These are phyloP conservation scores for Tolypocladium capitatum DNA, from an alignment of 2,329 filamentous ascomycete genomes.

Conservation along the genomic window DNA sequence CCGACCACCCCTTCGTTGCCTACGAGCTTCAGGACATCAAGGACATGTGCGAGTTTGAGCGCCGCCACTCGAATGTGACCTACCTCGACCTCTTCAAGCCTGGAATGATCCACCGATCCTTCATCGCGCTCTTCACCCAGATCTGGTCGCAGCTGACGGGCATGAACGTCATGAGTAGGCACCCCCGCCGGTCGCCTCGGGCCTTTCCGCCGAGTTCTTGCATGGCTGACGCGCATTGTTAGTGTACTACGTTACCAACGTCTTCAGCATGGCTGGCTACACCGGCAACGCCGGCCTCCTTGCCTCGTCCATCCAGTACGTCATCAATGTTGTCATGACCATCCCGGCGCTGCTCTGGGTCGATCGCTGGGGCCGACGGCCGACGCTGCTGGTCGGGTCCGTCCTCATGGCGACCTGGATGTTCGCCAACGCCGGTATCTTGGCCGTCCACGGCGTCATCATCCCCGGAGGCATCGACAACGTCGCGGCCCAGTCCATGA, in stretches of 20 bases:
- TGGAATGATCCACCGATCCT: conserved; percentile 43
- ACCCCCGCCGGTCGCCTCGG: neutral
- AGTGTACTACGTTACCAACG: conserved; percentile 49
- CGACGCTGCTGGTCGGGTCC: conserved; percentile 51
- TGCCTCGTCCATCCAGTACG: conserved; percentile 43
- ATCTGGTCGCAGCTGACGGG: conserved; percentile 44
- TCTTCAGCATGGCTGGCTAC: conserved; percentile 27
- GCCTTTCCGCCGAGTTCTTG: neutral
- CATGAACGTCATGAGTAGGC: conserved; percentile 44
- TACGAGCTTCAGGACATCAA: conserved; percentile 61
- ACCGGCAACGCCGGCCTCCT: conserved; percentile 34
- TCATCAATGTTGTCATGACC: conserved; percentile 73
- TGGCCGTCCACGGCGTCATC: conserved; percentile 30
- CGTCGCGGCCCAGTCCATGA: conserved; percentile 37
- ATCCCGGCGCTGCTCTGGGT: conserved; percentile 62
- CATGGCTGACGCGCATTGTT: neutral
- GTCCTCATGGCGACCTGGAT: conserved; percentile 52
- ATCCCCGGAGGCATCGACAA: conserved; percentile 30
- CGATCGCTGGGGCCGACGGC: conserved; percentile 62
- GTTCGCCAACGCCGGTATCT: conserved; percentile 38
- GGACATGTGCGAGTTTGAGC: conserved; percentile 61
- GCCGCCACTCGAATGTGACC: conserved; percentile 52
- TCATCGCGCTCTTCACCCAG: conserved; percentile 38
- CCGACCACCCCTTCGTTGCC: conserved; percentile 49
- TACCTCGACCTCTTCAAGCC: conserved; percentile 62